phyloP scores from a whole-genome alignment of 306 rosid genomes.

The Quillaja saponaria region DNA sequence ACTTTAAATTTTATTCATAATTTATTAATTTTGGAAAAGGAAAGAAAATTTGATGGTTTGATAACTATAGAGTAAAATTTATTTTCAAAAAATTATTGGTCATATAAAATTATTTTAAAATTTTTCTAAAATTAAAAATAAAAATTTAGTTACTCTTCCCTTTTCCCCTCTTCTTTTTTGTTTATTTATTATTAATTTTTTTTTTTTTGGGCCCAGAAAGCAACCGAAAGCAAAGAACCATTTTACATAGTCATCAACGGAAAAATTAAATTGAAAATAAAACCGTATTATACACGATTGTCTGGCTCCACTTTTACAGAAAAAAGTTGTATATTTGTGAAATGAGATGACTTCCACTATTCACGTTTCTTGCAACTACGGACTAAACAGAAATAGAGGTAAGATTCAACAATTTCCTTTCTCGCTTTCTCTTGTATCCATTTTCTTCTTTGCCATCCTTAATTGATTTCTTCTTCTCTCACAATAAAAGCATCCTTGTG shows the following conservation, averaged over 20 bases:
- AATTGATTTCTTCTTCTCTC: conserved; percentile 1
- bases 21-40: too few relatives aligned
- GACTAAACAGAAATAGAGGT: conserved; percentile 39
- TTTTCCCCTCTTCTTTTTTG: too few relatives aligned
- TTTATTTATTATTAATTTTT: too few relatives aligned
- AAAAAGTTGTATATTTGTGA: conserved; percentile 39
- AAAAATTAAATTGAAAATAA: not conserved
- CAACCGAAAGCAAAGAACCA: not conserved
- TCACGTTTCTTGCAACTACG: conserved; percentile 63
- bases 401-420: conserved; percentile 37
- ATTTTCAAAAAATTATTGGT: too few relatives aligned
- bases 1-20: too few relatives aligned
- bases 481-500: conserved; percentile 18
- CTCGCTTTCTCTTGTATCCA: conserved; percentile 15
- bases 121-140: too few relatives aligned
- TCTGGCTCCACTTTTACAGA: conserved; percentile 40
- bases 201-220: not conserved
- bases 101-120: too few relatives aligned
- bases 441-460: not conserved
- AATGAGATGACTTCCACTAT: conserved; percentile 38
- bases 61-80: too few relatives aligned
- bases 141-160: too few relatives aligned
- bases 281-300: conserved; percentile 45
- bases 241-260: not conserved
- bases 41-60: too few relatives aligned